Evolutionary conservation across 345 rosid species (phyloP), one percentile per base, ranked within the genome.

Genomic region (Cardamine resedifolia): DNA sequence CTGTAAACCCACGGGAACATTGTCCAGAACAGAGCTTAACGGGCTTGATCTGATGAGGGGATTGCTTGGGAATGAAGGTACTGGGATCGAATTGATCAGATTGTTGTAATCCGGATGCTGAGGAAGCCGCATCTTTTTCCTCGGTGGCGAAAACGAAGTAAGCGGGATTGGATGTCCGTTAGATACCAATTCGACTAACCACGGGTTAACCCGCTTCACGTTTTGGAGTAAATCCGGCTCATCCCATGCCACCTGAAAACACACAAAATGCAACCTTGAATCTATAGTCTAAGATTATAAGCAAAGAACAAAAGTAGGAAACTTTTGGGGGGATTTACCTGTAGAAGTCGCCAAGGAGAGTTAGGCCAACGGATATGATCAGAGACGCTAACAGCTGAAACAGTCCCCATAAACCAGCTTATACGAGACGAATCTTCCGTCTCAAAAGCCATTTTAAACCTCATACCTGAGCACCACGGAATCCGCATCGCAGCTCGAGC

Each of bases 1-100:
- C 99, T 96, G 99, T 87, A 96, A 86, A 85, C 98, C 94, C 85
- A 87, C 89, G 83, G 97, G 91, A 84, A 84, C 81, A 77, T 84
- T 88, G 73, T 88, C 91, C 53, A 88, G 81, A 78, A 87, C 76
- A 79, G 82, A 84, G 83, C 83, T 70, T 55, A 90, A 77, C 68
- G 88, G 88, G 79, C 85, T 90, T 87, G 84, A 78, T 31, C 81
- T 71, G 61, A 82, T 71, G 30, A 82, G 83, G 14, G 83, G 86
- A 77, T 85, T 90, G 80, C 85, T 66, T 24, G 92, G 78, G 72
- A 85, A 88, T 55, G 95, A 75, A 11, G 96, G 87, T 65, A 85
- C 70, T 9, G 89, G 83, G 63, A 91, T 67, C 19, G 85, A 90
- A 49, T 73, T 82, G 2, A 87, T 31, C 33, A 79, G 70, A 6